phyloP scores from a whole-genome alignment of 768 basidiomycete species.

The Tylopilus rubrobrunneus region DNA sequence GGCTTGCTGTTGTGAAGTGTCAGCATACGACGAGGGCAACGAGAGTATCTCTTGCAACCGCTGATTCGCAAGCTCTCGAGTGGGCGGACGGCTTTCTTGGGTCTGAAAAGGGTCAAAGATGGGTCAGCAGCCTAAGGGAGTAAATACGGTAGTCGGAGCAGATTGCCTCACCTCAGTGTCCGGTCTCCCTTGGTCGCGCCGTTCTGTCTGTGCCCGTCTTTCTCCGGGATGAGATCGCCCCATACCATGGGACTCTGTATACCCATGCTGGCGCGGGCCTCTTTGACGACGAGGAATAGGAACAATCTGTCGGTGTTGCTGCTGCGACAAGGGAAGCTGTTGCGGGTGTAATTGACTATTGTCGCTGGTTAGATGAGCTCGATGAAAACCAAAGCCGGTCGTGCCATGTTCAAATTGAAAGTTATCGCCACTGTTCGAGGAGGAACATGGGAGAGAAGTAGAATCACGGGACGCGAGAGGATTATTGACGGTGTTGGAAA shows the following conservation, averaged over 20 bases:
- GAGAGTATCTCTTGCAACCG: conserved; percentile 26
- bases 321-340: too few relatives aligned
- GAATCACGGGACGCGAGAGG: neutral
- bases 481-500: conserved; percentile 6
- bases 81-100: neutral
- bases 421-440: neutral
- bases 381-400: neutral
- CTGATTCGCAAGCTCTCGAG: conserved; percentile 15
- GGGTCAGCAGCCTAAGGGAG: too few relatives aligned
- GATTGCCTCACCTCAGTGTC: conserved; percentile 7
- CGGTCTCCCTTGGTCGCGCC: neutral
- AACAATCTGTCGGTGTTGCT: conserved; percentile 10
- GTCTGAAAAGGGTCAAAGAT: neutral
- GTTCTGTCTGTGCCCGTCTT: neutral
- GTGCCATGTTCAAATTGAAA: conserved; percentile 1
- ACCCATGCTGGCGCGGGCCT: neutral
- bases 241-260: neutral
- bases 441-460: neutral
- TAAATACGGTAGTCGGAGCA: too few relatives aligned
- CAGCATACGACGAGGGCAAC: neutral
- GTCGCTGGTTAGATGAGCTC: neutral
- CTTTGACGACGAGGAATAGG: conserved; percentile 11
- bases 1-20: neutral
- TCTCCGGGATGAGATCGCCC: neutral
- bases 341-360: neutral